These are phyloP conservation scores for Tetragonia tetragonoides DNA, from an alignment of 148 eudicot genomes.

Conservation along the genomic window DNA sequence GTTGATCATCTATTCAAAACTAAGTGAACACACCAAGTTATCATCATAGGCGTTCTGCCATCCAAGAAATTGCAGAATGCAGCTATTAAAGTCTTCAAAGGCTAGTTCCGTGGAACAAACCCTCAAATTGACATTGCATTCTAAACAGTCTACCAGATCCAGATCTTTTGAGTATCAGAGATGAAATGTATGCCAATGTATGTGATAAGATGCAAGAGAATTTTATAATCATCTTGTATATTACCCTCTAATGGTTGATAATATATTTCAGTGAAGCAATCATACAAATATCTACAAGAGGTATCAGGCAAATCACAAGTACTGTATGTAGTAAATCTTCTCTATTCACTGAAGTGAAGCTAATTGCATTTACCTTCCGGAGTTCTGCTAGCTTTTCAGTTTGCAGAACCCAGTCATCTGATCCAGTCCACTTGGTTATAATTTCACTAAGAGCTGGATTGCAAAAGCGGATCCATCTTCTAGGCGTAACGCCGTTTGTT, in stretches of 20 bases:
- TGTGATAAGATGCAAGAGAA: slow-evolving; percentile 6
- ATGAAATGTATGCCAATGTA: background rate
- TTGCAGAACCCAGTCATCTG: slow-evolving; percentile 82
- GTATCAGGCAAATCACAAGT: background rate
- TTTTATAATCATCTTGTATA: background rate
- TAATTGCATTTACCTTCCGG: slow-evolving; percentile 44
- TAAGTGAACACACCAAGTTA: background rate
- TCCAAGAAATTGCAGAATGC: background rate
- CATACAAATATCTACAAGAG: background rate
- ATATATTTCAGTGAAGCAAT: background rate
- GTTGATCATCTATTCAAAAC: background rate
- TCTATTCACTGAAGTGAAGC: no score
- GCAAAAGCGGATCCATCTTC: slow-evolving; percentile 95
- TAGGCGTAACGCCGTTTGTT: slow-evolving; percentile 95
- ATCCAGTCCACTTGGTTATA: slow-evolving; percentile 83
- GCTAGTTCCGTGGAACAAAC: background rate
- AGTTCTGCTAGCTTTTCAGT: slow-evolving; percentile 79
- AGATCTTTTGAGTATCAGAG: background rate
- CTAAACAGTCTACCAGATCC: background rate
- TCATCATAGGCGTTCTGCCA: background rate
- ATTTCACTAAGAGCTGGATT: slow-evolving; percentile 78
- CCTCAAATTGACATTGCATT: background rate
- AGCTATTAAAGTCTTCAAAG: slow-evolving; percentile 6
- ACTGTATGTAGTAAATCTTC: no score
- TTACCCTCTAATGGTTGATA: background rate